Base-by-base conservation (phyloP, 192 early-diverging fungal genomes). In the Umbelopsis sp. region DNA sequence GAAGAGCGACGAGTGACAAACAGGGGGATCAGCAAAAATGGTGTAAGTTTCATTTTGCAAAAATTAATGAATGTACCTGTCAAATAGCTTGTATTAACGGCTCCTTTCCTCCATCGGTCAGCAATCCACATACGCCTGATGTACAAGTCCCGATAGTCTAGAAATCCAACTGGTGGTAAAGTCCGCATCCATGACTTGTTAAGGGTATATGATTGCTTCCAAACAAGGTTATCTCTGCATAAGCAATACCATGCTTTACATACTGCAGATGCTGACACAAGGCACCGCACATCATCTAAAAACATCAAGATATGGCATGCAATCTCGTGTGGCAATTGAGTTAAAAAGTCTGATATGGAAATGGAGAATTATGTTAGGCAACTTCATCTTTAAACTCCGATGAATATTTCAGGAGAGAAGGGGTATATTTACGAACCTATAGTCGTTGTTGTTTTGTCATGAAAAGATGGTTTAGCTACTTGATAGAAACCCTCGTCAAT, bases 101-200 rank as follows among this genome's bases (percentile, higher is more conserved):
- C 50, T 20, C 71, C 71, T n/a, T 51, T 65, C 16, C 51, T 49
- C 75, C 74, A 75, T 9, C 64, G 61, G 4, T 75, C 47, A 16
- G 46, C 61, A 3, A 75, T 27, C 1, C 33, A 48, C 13, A 22
- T 33, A 10, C 47, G 49, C 21, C 61, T 37, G 15, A 55, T 41
- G 41, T 67, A 75, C 8, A 75, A 48, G 20, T 22, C 25, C 2
- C 30, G 47, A 21, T 75, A 75, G 44, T 75, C 64, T 30, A 30
- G 13, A 8, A 18, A 46, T 37, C 16, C n/a, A 18, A 21, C 21
- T 4, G 52, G 25, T 15, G 20, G 68, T 30, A 30, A n/a, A 30
- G 55, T 61, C 33, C 33, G 21, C 55, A 33, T 61, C 55, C 55
- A 61, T 22, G 55, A 27, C 12, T 16, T 61, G 6, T 61, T 22